Evolutionary conservation across 2,329 filamentous ascomycete species (phyloP), one percentile per base, ranked within the genome.

Genomic region (Diaporthe humulicola): DNA sequence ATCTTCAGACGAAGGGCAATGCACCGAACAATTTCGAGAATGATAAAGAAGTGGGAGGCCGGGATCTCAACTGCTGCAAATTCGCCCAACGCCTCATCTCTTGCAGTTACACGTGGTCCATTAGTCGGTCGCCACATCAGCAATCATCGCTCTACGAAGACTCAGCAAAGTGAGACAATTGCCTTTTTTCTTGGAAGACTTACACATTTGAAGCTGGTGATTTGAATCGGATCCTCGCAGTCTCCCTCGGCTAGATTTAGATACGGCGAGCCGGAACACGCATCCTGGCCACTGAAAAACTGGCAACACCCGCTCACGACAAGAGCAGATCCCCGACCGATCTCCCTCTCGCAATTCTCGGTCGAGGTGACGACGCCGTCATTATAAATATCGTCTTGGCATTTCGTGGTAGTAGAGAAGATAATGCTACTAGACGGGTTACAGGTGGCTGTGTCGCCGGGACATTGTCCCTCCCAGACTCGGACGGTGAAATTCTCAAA

Each of bases 211-310:
- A 66, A 50, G 10, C 17, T 25, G 9, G 42, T 14, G 28, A 66
- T 66, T 36, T 66, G 60, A 10, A 66, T 66, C 14, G 60, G 60
- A 36, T 66, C 60, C 25, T 66, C 19, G 4, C 60, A 66, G 3
- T 33, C 19, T 0, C 42, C 28, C 12, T 66, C 42, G 4, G 42
- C 28, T 30, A 50, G 17, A 3, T 15, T 10, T 28, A 66, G 28
- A 12, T 66, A 66, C 19, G 60, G 60, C 2, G 42, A 22, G 28
- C 42, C 28, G 10, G 60, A 50, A 25, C 60, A 66, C 28, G 28
- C 42, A n/a, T 50, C 28, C 22, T 48, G 60, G 22, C 28, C 4
- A 4, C 28, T 12, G 7, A 48, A 66, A 12, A 66, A 66, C 10
- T 66, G 28, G 28, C 60, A 66, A 66, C 60, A 66, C 42, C 60